Conservation (phyloP, 2,329 filamentous ascomycete species). For the Grosmannia penicillata region DNA sequence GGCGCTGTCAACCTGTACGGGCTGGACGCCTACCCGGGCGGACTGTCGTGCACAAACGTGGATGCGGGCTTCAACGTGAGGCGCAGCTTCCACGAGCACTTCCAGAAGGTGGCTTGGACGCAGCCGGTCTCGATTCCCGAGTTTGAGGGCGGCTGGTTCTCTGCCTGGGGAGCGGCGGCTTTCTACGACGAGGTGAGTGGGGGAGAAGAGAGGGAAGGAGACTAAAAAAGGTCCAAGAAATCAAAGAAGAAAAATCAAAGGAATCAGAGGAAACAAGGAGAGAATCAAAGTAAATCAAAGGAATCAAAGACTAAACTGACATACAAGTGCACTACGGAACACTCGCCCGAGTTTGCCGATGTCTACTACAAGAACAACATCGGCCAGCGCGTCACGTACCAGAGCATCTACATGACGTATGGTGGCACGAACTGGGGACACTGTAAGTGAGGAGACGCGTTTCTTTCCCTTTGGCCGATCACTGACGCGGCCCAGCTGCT, state of each 20-base stretch:
- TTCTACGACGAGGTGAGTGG: constrained; percentile 30
- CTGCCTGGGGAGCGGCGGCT: constrained; percentile 52
- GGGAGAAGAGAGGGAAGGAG: too few species aligned
- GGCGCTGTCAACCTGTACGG: constrained; percentile 36
- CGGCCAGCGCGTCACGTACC: constrained; percentile 30
- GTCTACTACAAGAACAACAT: constrained; percentile 43
- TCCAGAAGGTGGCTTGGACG: constrained; percentile 36
- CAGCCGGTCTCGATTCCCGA: constrained; percentile 38
- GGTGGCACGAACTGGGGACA: constrained; percentile 75
- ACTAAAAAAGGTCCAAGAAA: too few species aligned
- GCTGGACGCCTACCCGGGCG: constrained; percentile 29
- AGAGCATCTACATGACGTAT: constrained; percentile 32
- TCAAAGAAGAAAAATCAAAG: too few species aligned
- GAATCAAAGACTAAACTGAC: too few species aligned
- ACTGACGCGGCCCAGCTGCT: constrained; percentile 15
- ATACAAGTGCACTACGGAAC: constrained; percentile 24
- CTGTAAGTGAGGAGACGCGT: constrained; percentile 15
- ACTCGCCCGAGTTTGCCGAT: constrained; percentile 32
- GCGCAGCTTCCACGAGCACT: constrained; percentile 41
- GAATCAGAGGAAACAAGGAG: too few species aligned
- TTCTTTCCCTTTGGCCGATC: not conserved
- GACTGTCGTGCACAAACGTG: constrained; percentile 32
- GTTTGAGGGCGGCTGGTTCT: constrained; percentile 45
- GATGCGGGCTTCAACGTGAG: constrained; percentile 32
- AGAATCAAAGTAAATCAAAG: too few species aligned